Conservation (phyloP, 768 basidiomycete species). For the Mrakia gelida region DNA sequence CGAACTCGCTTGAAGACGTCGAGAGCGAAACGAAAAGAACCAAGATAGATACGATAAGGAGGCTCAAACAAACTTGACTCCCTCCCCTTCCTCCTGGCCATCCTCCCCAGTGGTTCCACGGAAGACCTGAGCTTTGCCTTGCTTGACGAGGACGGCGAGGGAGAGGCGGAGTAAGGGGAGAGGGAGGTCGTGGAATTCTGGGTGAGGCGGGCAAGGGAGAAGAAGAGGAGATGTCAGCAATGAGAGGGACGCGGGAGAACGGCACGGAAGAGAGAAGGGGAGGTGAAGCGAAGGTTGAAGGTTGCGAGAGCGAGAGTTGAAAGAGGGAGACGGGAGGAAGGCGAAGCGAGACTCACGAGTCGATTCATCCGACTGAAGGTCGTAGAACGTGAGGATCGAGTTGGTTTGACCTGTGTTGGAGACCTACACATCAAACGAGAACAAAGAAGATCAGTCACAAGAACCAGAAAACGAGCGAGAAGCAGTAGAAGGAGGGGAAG, state of each 20-base stretch:
- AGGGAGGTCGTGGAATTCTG: conserved; percentile 47
- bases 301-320: too few relatives aligned
- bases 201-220: not conserved
- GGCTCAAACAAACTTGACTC: conserved; percentile 45
- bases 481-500: not conserved
- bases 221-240: not conserved
- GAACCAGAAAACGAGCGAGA: too few relatives aligned
- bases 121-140: conserved; percentile 48
- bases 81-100: conserved; percentile 41
- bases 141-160: conserved; percentile 45
- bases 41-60: not conserved
- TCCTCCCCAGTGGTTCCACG: conserved; percentile 43
- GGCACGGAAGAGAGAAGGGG: too few relatives aligned
- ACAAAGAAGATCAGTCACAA: too few relatives aligned
- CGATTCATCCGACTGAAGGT: conserved; percentile 39
- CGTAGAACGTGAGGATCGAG: conserved; percentile 49
- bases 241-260: not conserved
- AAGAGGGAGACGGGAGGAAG: not conserved
- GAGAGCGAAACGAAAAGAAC: not conserved
- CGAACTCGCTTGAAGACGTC: too few relatives aligned
- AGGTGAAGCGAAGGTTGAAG: too few relatives aligned
- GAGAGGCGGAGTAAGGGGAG: conserved; percentile 42
- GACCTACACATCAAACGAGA: too few relatives aligned
- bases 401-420: conserved; percentile 45
- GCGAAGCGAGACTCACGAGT: conserved; percentile 6